Conservation (phyloP, 495 filamentous ascomycete genomes). For the Monascus purpureus region DNA sequence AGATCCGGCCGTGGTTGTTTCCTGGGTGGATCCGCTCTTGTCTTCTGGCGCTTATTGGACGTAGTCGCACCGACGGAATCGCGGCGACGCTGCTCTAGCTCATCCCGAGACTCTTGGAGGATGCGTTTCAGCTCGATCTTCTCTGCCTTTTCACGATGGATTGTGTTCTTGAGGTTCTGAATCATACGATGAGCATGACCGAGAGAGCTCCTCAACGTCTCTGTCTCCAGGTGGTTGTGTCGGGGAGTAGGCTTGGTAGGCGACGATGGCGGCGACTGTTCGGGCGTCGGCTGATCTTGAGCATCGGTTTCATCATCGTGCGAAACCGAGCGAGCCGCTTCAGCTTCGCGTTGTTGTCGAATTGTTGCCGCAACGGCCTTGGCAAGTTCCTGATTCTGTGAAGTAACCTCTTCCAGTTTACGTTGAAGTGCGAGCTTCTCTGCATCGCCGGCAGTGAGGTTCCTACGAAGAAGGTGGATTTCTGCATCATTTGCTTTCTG, state of each 20-base stretch:
- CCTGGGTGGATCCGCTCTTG: slow-evolving; percentile 56
- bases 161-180: slow-evolving; percentile 81
- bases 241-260: slow-evolving; percentile 83
- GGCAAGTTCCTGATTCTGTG: slow-evolving; percentile 80
- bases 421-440: slow-evolving; percentile 62
- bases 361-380: slow-evolving; percentile 57
- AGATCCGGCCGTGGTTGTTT: slow-evolving; percentile 60
- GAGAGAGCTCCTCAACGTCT: slow-evolving; percentile 85
- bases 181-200: slow-evolving; percentile 94
- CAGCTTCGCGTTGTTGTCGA: slow-evolving; percentile 54
- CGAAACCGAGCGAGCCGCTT: slow-evolving; percentile 39
- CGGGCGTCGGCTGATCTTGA: slow-evolving; percentile 60
- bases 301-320: slow-evolving; percentile 52
- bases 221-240: slow-evolving; percentile 79
- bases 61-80: slow-evolving; percentile 35
- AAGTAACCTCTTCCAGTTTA: slow-evolving; percentile 71
- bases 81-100: slow-evolving; percentile 62
- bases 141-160: slow-evolving; percentile 95
- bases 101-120: slow-evolving; percentile 90
- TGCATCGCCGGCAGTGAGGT: slow-evolving; percentile 54
- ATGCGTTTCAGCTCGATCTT: slow-evolving; percentile 91
- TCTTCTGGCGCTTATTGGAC: slow-evolving; percentile 52
- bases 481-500: slow-evolving; percentile 84
- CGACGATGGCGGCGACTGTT: slow-evolving; percentile 79
- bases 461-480: slow-evolving; percentile 61